Base-by-base conservation (phyloP, 169 alveolate species). In the Blepharisma undulans region DNA sequence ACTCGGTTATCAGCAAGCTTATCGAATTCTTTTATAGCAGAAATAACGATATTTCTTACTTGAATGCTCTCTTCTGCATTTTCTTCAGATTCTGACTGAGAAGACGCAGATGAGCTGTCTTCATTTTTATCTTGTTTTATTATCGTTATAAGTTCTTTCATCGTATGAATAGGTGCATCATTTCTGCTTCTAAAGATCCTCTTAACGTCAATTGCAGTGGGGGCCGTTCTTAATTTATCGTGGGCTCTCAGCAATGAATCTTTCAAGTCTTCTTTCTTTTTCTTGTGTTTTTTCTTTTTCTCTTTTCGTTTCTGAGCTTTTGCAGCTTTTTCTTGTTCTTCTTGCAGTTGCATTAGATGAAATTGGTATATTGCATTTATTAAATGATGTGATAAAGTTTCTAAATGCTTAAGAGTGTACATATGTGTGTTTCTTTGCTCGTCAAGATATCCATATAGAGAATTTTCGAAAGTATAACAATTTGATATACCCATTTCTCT, bases 401-500 rank as follows among this genome's bases (percentile, higher is more conserved):
- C 33, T 22, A 72, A 72, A 72, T 72, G 29, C 36, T 72, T 22
- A 0, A 29, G 80, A 25, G 29, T 72, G 19, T 25, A 72, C 10
- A 29, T 25, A 72, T 72, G 80, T 32, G 78, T 84, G 16, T 48
- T 84, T 84, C 89, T 78, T 59, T 89, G 61, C 48, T 77, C 82
- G 30, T 90, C 87, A 30, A 77, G 80, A 72, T 77, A 90, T 14
- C 93, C 93, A 21, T 61, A 90, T 14, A 81, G 80, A 18, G 86
- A 61, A 72, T 76, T 77, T 30, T 90, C 93, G 19, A 90, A 25
- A 4, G 93, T 90, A 72, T 90, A 90, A 12, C 84, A 80, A 61
- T 71, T 29, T 10, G 72, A 32, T 18, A 94, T 89, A 72, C 90
- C 32, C 33, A 94, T 80, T 82, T 92, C 94, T 90, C 88, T 79